Conservation (phyloP, 1,284 basidiomycete species). For the Trichosporon asahii region DNA sequence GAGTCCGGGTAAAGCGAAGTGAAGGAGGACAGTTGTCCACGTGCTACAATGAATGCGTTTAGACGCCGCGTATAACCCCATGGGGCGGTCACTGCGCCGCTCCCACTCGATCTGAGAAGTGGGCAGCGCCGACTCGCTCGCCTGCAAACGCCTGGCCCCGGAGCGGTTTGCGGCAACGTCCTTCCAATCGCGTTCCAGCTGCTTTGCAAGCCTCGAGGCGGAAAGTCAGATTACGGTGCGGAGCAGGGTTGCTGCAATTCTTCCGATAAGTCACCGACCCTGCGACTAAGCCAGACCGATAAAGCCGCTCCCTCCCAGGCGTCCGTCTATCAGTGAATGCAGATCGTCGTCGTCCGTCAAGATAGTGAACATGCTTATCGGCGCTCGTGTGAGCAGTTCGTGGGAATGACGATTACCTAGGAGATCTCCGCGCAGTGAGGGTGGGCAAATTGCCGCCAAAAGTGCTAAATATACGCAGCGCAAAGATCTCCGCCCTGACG, state of each 20-base stretch:
- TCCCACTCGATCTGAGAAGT: neutral
- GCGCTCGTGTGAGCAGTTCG: neutral
- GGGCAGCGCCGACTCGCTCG: neutral
- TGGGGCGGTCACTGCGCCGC: neutral
- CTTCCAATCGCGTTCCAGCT: no score
- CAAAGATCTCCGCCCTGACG: neutral
- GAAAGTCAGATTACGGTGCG: no score
- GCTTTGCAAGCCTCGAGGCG: no score
- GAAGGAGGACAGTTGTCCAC: neutral
- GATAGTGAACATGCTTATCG: neutral
- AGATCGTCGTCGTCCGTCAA: no score
- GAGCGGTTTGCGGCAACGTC: no score
- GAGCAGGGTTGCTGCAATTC: neutral
- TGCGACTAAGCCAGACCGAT: neutral
- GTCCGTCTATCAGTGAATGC: neutral
- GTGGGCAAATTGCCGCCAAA: neutral
- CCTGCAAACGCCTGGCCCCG: no score
- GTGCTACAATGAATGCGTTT: neutral
- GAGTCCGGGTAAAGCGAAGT: neutral
- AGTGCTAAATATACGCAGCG: neutral
- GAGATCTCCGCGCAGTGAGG: neutral
- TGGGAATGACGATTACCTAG: neutral
- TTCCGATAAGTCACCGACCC: neutral
- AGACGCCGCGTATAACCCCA: neutral
- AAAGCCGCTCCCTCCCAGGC: neutral